A percentile compares a stretch with the other conserved stretches of the same genome.
Evolutionary conservation across 78 protist species (phyloP).

Genomic region (Dictyostelium intermedium): DNA sequence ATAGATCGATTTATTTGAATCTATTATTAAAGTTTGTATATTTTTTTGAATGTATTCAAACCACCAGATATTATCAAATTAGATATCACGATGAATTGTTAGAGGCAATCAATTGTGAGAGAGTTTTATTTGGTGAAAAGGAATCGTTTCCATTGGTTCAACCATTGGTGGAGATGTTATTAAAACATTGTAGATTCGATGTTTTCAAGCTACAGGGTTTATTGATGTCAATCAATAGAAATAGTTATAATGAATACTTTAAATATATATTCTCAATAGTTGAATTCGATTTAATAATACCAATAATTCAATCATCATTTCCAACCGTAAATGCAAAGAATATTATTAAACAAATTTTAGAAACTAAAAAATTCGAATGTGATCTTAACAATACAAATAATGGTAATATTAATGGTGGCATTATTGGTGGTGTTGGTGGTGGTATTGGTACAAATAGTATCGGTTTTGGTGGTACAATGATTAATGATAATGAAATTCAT

Average conservation of each 20-base stretch:
- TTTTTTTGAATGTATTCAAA: slow-evolving; percentile 1
- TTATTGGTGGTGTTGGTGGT: not conserved
- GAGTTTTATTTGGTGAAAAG: not conserved
- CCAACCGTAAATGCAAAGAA: not conserved
- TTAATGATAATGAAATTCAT: not conserved
- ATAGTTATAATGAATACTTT: not conserved
- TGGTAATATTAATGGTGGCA: not conserved
- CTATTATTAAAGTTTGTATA: not conserved
- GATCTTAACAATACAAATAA: not conserved
- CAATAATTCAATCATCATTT: not conserved
- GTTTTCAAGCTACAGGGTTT: not conserved
- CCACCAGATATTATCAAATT: not conserved
- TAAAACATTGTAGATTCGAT: not conserved
- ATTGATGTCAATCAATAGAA: not conserved
- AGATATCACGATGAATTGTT: not conserved
- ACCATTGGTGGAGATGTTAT: not conserved
- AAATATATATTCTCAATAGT: not conserved
- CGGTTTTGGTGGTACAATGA: not conserved
- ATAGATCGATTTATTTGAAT: not conserved
- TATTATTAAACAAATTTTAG: not conserved
- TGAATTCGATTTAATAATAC: not conserved
- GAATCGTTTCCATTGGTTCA: not conserved
- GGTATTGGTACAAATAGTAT: no score
- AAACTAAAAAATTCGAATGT: not conserved
- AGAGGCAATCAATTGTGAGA: not conserved